Evolutionary conservation across 2,329 filamentous ascomycete genomes (phyloP).

Genomic region (Aschersonia sp.): DNA sequence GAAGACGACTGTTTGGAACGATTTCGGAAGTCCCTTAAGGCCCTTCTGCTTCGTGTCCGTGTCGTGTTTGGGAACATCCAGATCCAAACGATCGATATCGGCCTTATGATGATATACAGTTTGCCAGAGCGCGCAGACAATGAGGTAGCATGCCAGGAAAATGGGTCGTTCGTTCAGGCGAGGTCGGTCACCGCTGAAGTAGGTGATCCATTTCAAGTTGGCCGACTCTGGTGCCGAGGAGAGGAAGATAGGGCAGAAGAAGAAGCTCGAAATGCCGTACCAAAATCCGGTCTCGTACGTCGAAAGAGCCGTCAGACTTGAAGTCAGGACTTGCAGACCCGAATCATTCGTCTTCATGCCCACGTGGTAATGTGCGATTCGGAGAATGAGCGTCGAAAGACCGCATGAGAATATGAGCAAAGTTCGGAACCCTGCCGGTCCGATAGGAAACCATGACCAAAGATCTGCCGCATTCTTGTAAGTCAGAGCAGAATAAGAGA

Average conservation of each 20-base stretch:
- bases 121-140: conserved; percentile 55
- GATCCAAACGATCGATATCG: conserved; percentile 55
- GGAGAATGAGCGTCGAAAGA: conserved; percentile 67
- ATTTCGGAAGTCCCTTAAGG: conserved; percentile 11
- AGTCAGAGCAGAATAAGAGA: background rate
- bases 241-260: conserved; percentile 71
- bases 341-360: conserved; percentile 58
- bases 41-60: conserved; percentile 9
- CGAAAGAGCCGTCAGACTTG: conserved; percentile 40
- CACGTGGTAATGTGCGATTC: conserved; percentile 70
- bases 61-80: conserved; percentile 14
- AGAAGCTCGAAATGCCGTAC: conserved; percentile 63
- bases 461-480: conserved; percentile 36
- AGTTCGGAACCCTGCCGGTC: conserved; percentile 59
- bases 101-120: conserved; percentile 52
- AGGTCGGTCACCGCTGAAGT: conserved; percentile 55
- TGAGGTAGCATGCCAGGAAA: conserved; percentile 59
- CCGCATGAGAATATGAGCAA: conserved; percentile 61
- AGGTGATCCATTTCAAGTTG: conserved; percentile 59
- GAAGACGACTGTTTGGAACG: conserved; percentile 19
- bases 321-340: conserved; percentile 46
- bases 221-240: conserved; percentile 47
- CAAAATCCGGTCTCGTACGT: conserved; percentile 58
- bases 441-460: conserved; percentile 79
- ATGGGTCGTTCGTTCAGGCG: conserved; percentile 76